Evolutionary conservation across 1,284 basidiomycete genomes (phyloP).

Genomic region (Schizophyllum amplum): DNA sequence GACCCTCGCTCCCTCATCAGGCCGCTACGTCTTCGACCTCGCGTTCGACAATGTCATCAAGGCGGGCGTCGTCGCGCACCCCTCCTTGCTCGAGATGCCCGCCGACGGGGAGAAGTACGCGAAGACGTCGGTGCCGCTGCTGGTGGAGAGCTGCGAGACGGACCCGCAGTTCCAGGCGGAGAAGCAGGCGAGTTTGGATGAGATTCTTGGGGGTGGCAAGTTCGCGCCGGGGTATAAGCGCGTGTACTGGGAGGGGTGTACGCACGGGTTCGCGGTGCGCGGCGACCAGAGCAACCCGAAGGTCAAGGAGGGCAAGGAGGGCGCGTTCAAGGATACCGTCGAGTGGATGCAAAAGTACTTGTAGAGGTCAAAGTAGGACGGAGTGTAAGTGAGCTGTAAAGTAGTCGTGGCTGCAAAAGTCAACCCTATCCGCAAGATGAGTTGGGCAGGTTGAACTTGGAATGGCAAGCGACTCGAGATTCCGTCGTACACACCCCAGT

Average conservation of each 20-base stretch:
- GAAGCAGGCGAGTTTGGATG: slow-evolving; percentile 40
- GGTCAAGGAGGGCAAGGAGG: slow-evolving; percentile 11
- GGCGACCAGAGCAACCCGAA: slow-evolving; percentile 6
- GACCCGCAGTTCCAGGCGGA: slow-evolving; percentile 45
- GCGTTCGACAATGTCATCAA: slow-evolving; percentile 53
- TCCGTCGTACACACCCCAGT: too few relatives aligned
- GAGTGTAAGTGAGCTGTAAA: too few relatives aligned
- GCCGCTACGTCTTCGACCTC: slow-evolving; percentile 59
- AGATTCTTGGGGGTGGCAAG: slow-evolving; percentile 45
- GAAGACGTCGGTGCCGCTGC: slow-evolving; percentile 44
- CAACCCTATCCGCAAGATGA: too few relatives aligned
- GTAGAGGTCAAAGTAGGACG: slow-evolving; percentile 1
- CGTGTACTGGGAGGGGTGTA: slow-evolving; percentile 44
- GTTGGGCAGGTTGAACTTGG: too few relatives aligned
- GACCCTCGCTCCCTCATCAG: slow-evolving; percentile 15
- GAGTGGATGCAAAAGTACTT: slow-evolving; percentile 11
- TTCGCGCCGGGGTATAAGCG: slow-evolving; percentile 50
- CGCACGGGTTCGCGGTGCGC: slow-evolving; percentile 34
- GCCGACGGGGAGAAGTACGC: slow-evolving; percentile 38
- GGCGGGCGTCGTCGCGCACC: slow-evolving; percentile 55
- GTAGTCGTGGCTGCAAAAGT: too few relatives aligned
- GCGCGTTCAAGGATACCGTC: slow-evolving; percentile 10
- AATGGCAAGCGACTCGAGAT: too few relatives aligned
- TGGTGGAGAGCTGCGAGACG: slow-evolving; percentile 53
- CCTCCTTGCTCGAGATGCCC: slow-evolving; percentile 57